phyloP scores from a whole-genome alignment of 805 yeast genomes.

The Hanseniaspora opuntiae region DNA sequence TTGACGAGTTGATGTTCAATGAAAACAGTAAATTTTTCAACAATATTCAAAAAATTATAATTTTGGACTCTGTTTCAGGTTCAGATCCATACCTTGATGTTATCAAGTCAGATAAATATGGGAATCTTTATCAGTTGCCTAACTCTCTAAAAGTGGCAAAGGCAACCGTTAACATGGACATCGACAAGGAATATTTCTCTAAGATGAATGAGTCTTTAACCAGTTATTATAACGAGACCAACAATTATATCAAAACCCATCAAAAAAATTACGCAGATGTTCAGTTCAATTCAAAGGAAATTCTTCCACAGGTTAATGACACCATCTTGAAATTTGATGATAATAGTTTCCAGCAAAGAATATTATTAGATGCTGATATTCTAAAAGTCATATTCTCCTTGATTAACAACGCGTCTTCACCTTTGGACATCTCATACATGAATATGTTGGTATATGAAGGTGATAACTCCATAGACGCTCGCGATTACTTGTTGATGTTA shows the following conservation, averaged over 20 bases:
- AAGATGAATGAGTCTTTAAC: neutral
- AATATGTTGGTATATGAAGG: slow-evolving; percentile 73
- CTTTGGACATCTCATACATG: slow-evolving; percentile 27
- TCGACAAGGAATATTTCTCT: neutral
- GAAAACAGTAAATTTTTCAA: neutral
- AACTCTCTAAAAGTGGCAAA: neutral
- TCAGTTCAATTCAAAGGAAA: slow-evolving; percentile 14
- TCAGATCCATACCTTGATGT: slow-evolving; percentile 25
- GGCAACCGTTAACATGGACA: neutral
- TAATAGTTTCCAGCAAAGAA: neutral
- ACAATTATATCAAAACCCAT: slow-evolving; percentile 1
- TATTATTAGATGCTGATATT: neutral
- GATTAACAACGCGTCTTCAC: slow-evolving; percentile 3
- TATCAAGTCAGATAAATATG: slow-evolving; percentile 15
- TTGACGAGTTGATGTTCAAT: slow-evolving; percentile 34
- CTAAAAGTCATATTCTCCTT: neutral
- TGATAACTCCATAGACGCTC: slow-evolving; percentile 67
- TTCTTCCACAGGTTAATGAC: slow-evolving; percentile 13
- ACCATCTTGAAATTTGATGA: neutral
- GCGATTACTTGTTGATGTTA: neutral
- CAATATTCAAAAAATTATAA: slow-evolving; percentile 34
- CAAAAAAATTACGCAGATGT: slow-evolving; percentile 11
- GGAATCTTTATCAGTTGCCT: slow-evolving; percentile 3
- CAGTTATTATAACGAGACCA: neutral
- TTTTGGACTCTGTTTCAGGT: slow-evolving; percentile 64